Conservation (phyloP, 768 basidiomycete species). For the Leccinum barrowsii region DNA sequence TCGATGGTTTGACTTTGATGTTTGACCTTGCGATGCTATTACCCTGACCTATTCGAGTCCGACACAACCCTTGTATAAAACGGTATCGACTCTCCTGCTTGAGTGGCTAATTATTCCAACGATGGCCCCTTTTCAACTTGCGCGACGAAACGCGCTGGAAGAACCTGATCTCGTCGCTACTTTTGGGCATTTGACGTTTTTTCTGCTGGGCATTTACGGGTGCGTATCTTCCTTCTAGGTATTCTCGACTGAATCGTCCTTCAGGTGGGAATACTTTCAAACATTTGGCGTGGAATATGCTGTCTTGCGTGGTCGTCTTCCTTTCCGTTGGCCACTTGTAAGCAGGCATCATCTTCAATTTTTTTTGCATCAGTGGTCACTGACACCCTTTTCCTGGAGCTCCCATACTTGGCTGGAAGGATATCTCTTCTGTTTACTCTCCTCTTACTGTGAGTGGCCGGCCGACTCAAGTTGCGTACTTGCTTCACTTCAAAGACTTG, state of each 20-base stretch:
- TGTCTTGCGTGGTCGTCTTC: slow-evolving; percentile 16
- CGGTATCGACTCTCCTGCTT: neutral
- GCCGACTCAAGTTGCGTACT: neutral
- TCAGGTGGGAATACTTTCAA: slow-evolving; percentile 26
- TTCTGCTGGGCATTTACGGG: slow-evolving; percentile 19
- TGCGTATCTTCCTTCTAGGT: neutral
- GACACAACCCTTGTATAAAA: neutral
- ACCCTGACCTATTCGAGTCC: neutral
- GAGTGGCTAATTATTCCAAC: neutral
- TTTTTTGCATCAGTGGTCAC: neutral
- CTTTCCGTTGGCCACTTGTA: slow-evolving; percentile 27
- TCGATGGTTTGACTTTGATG: neutral
- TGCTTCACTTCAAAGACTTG: neutral
- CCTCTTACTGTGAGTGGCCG: slow-evolving; percentile 13
- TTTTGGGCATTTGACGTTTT: slow-evolving; percentile 4
- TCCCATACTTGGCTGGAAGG: slow-evolving; percentile 27
- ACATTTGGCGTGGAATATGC: slow-evolving; percentile 19
- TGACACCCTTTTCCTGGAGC: neutral
- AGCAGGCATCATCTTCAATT: slow-evolving; percentile 1
- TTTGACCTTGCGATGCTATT: neutral
- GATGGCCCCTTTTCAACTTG: slow-evolving; percentile 11
- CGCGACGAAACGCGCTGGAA: slow-evolving; percentile 15
- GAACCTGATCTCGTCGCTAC: neutral
- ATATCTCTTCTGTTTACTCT: slow-evolving; percentile 10
- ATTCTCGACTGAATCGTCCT: neutral